These are phyloP conservation scores for Sutorius australiensis DNA, from an alignment of 768 basidiomycete species.

Conservation along the genomic window DNA sequence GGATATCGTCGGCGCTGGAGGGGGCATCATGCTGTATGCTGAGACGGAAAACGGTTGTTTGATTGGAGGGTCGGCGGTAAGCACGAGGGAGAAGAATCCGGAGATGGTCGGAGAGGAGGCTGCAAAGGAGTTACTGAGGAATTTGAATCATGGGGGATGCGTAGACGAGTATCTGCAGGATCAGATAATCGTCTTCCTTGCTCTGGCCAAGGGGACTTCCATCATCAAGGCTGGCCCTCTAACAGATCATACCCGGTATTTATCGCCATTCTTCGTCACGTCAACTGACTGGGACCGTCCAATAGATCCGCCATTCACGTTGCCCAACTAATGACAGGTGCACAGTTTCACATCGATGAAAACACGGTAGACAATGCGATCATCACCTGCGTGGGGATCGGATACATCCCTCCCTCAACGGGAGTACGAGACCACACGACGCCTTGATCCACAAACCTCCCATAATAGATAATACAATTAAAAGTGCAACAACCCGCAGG, in stretches of 20 bases:
- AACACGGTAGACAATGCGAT: slow-evolving; percentile 38
- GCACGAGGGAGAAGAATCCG: slow-evolving; percentile 46
- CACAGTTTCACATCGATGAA: slow-evolving; percentile 55
- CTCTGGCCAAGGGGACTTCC: slow-evolving; percentile 64
- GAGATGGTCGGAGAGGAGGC: slow-evolving; percentile 55
- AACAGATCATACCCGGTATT: slow-evolving; percentile 64
- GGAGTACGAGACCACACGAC: neutral
- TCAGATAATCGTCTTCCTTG: slow-evolving; percentile 76
- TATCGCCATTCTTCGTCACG: neutral
- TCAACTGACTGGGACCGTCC: neutral
- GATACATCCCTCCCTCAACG: slow-evolving; percentile 36
- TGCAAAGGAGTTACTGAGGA: slow-evolving; percentile 53
- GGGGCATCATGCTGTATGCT: slow-evolving; percentile 73
- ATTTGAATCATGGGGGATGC: slow-evolving; percentile 61
- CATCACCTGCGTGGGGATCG: slow-evolving; percentile 64
- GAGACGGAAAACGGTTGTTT: slow-evolving; percentile 65
- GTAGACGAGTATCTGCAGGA: slow-evolving; percentile 72
- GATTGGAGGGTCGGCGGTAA: slow-evolving; percentile 66
- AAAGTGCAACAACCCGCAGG: slow-evolving; percentile 9
- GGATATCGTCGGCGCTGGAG: slow-evolving; percentile 56
- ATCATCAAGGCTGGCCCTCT: slow-evolving; percentile 53
- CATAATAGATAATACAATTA: slow-evolving; percentile 24
- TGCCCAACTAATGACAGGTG: slow-evolving; percentile 63
- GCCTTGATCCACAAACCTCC: neutral
- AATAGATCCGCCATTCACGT: slow-evolving; percentile 67